Evolutionary conservation across 129 eudicot species (phyloP).

Genomic region (Escallonia rubra): DNA sequence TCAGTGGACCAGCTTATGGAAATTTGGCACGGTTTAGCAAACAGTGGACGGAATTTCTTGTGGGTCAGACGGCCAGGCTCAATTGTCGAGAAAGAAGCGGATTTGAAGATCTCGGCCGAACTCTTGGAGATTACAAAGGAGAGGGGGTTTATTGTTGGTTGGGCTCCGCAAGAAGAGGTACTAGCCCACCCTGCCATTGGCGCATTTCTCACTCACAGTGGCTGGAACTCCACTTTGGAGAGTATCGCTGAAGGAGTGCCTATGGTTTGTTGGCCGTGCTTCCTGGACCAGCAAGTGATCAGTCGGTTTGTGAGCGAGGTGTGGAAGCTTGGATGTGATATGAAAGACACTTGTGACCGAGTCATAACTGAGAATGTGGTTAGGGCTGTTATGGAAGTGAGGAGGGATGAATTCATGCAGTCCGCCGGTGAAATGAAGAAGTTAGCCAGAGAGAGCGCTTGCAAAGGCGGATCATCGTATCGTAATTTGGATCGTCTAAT

Average conservation of each 20-base stretch:
- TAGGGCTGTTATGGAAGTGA: constrained; percentile 37
- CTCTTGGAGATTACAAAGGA: constrained; percentile 34
- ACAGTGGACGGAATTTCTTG: constrained; percentile 33
- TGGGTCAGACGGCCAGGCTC: constrained; percentile 54
- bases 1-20: constrained; percentile 40
- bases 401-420: constrained; percentile 9
- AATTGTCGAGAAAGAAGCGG: constrained; percentile 13
- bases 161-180: constrained; percentile 69
- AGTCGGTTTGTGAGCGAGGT: constrained; percentile 57
- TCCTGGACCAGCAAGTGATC: constrained; percentile 50
- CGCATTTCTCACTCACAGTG: constrained; percentile 57
- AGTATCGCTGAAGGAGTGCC: constrained; percentile 55
- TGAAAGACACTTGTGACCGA: constrained; percentile 55
- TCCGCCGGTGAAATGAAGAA: constrained; percentile 14
- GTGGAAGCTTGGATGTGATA: constrained; percentile 54
- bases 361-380: constrained; percentile 28
- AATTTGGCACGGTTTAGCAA: constrained; percentile 57
- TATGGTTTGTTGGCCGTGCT: constrained; percentile 61
- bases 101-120: constrained; percentile 15
- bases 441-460: constrained; percentile 14
- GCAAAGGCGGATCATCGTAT: constrained; percentile 56
- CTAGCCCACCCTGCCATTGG: constrained; percentile 55
- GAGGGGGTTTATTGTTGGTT: constrained; percentile 51
- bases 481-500: constrained; percentile 40
- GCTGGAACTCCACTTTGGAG: constrained; percentile 71